Base-by-base conservation (phyloP, 2,329 filamentous ascomycete genomes). In the Calcarisporium arbuscula region DNA sequence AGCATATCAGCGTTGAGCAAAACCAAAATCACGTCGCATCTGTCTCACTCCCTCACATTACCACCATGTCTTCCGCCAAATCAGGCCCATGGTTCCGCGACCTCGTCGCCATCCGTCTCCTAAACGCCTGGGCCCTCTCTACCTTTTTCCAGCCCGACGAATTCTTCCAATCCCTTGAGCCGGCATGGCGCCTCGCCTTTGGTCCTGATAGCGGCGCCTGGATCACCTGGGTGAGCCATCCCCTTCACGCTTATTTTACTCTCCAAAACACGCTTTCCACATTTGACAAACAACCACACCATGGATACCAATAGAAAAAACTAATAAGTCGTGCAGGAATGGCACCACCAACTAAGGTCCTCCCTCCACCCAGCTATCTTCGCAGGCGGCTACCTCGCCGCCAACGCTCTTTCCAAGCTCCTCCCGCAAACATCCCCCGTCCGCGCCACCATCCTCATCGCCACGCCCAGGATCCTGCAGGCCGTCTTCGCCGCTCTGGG, bases 111-210 rank as follows among this genome's bases (percentile, higher is more conserved):
- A 74, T 94, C 43, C 85, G 92, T 35, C 71, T 90, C 44, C 58
- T 85, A 56, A 95, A 95, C 63, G 80, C 87, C 20, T 69, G 92
- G 48, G 77, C 71, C 42, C 68, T 94, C 38, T 70, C 76, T 45
- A 96, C 92, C 15, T 98, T 95, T 59, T 98, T 98, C 64, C 92
- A 98, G 60, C 92, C 92, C 19, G 92, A 98, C 65, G 92, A 98
- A 61, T 96, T 86, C 67, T 98, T 92, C 53, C 92, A 98, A 56
- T 84, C 88, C 2, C 74, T 96, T 28, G 92, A 98, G 64, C 90
- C 92, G 34, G 92, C 92, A 46, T 96, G 90, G 89, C 70, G 80
- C 50, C 72, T 92, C 36, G 84, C 85, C 4, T 95, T 95, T 68
- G 89, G 89, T 16, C 53, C 67, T 3, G 57, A 70, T 11, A 84